Conservation (phyloP, 148 eudicot species). For the Rheum nobile region DNA sequence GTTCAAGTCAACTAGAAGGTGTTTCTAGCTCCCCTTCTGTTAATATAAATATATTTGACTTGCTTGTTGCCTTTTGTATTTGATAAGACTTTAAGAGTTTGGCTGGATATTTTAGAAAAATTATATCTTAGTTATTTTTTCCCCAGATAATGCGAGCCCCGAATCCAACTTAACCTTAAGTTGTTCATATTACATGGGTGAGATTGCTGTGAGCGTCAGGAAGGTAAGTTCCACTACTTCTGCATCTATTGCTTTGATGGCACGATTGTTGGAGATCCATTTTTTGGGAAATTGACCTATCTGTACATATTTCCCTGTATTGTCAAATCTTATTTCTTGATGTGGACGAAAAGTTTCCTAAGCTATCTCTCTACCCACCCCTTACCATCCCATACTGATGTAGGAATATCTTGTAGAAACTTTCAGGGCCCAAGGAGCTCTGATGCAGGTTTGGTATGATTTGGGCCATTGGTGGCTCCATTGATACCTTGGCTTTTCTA, state of each 20-base stretch:
- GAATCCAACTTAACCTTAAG: constrained; percentile 67
- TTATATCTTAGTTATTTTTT: not conserved
- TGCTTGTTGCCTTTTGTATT: not conserved
- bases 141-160: constrained; percentile 77
- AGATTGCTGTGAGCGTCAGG: constrained; percentile 73
- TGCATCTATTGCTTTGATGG: not conserved
- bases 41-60: not conserved
- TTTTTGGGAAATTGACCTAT: not conserved
- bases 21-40: constrained; percentile 8
- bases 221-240: constrained; percentile 38
- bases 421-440: not conserved
- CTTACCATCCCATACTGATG: too few species aligned
- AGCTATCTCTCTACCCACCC: too few species aligned
- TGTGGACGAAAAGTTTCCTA: not conserved
- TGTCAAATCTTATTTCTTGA: not conserved
- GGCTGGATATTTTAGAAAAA: not conserved
- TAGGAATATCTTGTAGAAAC: too few species aligned
- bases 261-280: not conserved
- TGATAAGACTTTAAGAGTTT: not conserved
- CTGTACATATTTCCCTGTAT: too few species aligned
- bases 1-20: constrained; percentile 54
- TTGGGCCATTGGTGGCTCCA: not conserved
- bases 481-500: not conserved
- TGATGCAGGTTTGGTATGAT: not conserved
- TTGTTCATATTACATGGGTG: constrained; percentile 84